Base-by-base conservation (phyloP, 805 yeast genomes). In the Barnettozyma pratensis region DNA sequence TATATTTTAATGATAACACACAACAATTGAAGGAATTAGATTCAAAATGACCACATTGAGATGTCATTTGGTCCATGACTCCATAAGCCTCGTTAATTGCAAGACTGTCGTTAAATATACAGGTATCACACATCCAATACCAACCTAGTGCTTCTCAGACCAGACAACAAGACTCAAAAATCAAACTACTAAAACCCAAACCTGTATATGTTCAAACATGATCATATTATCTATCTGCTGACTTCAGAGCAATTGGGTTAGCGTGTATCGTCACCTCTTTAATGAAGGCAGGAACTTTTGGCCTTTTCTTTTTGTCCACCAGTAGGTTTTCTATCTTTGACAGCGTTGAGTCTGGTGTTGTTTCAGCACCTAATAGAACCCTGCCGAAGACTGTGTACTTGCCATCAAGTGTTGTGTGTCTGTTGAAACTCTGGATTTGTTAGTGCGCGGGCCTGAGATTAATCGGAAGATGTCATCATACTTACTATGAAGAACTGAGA, bases 321-420 rank as follows among this genome's bases (percentile, higher is more conserved):
- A 55, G 35, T 3, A 53, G 44, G 2, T 38, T 36, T 42, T 66
- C 70, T 12, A 65, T 44, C 45, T 56, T 62, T 4, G 54, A 50
- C 7, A 64, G 44, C 6, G 71, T 62, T 3, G 65, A 58, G 11
- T 52, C 61, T 6, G 62, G 63, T 4, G 50, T 48, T 4, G 48
- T 50, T 32, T 64, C 67, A 5, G 59, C 59, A 1, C 92, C 92
- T 42, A 77, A 79, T 10, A 77, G 55, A 31, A 86, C 81, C 65
- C 83, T 87, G 32, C 94, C 95, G 61, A 86, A 85, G 0, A 83
- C 87, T 47, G 85, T 90, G 63, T 84, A 83, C 10, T 69, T 67
- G 34, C 80, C 81, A 63, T 84, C 79, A 54, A 83, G 69, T 65
- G 91, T 96, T 3, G 96, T 92, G 3, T 97, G 89, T n/a, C 69